These are phyloP conservation scores for Lentinula edodes DNA, from an alignment of 768 basidiomycete genomes.

Conservation along the genomic window DNA sequence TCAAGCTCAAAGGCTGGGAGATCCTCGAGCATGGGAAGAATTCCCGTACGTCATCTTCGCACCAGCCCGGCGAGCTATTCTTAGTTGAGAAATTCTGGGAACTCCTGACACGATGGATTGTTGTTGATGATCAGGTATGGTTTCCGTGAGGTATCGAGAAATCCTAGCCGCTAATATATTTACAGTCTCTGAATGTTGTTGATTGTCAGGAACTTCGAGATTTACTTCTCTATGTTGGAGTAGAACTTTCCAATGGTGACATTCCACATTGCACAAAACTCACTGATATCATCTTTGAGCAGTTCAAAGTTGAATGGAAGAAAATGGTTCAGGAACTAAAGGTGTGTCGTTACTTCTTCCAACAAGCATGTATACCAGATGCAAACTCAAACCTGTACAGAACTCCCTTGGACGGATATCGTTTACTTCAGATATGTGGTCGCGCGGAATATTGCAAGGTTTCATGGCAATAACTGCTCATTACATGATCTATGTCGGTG, in stretches of 20 bases:
- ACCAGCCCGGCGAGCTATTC: constrained; percentile 6
- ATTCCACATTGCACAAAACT: constrained; percentile 30
- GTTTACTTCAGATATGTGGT: constrained; percentile 32
- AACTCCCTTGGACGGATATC: constrained; percentile 21
- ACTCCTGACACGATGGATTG: constrained; percentile 17
- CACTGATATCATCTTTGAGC: constrained; percentile 19
- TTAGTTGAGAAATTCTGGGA: constrained; percentile 17
- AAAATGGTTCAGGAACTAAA: constrained; percentile 17
- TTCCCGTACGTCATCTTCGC: not conserved
- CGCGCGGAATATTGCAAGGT: constrained; percentile 14
- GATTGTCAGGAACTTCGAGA: constrained; percentile 27
- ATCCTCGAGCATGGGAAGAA: not conserved
- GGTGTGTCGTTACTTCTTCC: constrained; percentile 16
- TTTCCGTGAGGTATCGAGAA: no score
- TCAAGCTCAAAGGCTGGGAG: not conserved
- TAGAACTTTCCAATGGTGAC: constrained; percentile 17
- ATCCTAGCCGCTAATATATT: no score
- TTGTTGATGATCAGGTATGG: constrained; percentile 30
- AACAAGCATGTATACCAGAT: no score
- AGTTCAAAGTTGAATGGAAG: constrained; percentile 16
- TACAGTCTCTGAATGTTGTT: constrained; percentile 31
- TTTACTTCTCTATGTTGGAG: constrained; percentile 22
- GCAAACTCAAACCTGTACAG: constrained; percentile 15
- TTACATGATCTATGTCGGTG: constrained; percentile 16
- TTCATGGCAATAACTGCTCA: constrained; percentile 29